Evolutionary conservation across 352 stramenopile species (phyloP).

Genomic region (Globisporangium heterothallicum): DNA sequence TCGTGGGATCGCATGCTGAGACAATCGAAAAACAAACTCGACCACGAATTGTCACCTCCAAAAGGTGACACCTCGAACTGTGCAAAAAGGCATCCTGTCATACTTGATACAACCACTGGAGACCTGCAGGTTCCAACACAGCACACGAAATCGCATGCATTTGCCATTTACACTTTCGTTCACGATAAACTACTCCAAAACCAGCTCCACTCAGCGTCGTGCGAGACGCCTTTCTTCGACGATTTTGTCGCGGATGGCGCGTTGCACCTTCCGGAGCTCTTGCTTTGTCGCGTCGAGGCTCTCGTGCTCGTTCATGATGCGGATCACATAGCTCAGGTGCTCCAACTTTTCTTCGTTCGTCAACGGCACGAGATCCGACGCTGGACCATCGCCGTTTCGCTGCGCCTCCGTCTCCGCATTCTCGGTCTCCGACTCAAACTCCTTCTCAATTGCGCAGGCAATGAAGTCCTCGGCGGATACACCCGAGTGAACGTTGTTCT

Average conservation of each 20-base stretch:
- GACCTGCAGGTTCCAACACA: no score
- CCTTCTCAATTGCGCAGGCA: conserved; percentile 9
- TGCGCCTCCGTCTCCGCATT: background rate
- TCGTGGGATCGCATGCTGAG: no score
- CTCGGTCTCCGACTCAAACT: conserved; percentile 1
- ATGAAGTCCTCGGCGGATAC: conserved; percentile 11
- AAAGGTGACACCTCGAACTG: no score
- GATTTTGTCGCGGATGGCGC: conserved; percentile 9
- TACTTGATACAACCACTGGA: no score
- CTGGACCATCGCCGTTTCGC: background rate
- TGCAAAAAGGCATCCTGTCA: no score
- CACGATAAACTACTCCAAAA: no score
- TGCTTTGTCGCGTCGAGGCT: conserved; percentile 8
- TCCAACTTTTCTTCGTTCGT: conserved; percentile 10
- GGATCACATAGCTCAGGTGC: conserved; percentile 11
- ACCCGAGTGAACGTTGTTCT: conserved; percentile 11
- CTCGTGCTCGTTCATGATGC: conserved; percentile 13
- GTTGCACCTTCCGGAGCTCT: conserved; percentile 9
- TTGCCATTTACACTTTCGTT: no score
- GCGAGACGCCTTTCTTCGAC: conserved; percentile 9
- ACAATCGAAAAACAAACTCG: no score
- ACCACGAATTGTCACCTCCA: no score
- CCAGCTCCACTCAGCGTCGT: conserved; percentile 1
- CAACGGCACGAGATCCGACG: background rate
- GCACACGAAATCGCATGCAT: no score